Conservation (phyloP, 2,329 filamentous ascomycete genomes). For the Colletotrichum lentis region DNA sequence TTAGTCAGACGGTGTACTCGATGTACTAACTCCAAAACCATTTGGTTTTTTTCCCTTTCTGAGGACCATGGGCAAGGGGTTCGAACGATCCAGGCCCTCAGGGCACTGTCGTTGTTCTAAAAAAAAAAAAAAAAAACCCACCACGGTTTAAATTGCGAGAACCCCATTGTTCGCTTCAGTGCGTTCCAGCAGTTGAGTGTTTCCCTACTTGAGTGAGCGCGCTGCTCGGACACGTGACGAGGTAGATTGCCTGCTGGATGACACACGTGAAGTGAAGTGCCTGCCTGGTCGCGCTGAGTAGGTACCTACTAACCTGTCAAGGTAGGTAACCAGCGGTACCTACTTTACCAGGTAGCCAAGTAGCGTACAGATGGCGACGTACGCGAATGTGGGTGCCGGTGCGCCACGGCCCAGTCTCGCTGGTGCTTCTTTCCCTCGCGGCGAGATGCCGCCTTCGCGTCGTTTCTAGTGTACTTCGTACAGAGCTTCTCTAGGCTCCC, state of each 20-base stretch:
- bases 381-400: conserved; percentile 6
- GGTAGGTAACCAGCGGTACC: no score
- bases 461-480: neutral
- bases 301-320: no score
- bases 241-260: neutral
- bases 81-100: neutral
- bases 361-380: conserved; percentile 1
- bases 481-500: neutral
- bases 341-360: no score
- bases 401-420: conserved; percentile 1
- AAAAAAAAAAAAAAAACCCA: no score
- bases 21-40: neutral
- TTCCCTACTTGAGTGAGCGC: neutral
- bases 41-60: neutral
- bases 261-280: no score
- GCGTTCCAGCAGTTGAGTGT: neutral
- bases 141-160: neutral
- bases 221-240: neutral
- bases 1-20: neutral
- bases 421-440: conserved; percentile 1
- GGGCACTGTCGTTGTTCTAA: neutral
- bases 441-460: neutral
- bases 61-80: neutral
- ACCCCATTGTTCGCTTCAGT: neutral
- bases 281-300: no score